Base-by-base conservation (phyloP, 176 grass and related monocot genomes). In the Raddia distichophylla region DNA sequence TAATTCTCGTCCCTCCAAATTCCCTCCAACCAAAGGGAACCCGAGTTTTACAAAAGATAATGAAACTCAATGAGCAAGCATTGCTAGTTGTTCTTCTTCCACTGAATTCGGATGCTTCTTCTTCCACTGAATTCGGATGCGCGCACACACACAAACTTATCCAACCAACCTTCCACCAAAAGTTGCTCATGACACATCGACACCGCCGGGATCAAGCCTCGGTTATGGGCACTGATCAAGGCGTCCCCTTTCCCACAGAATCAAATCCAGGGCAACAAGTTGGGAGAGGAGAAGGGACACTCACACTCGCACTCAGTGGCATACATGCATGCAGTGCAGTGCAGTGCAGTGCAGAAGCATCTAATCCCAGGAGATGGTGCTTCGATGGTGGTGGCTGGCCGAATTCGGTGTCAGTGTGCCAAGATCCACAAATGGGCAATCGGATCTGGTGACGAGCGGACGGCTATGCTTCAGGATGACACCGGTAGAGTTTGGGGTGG, bases 221-320 rank as follows among this genome's bases (percentile, higher is more conserved):
- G 18, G 43, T 57, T 1, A 52, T 10, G 7, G 12, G 52, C 47
- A 67, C 62, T 34, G 42, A 86, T 68, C 61, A 2, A 58, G 58
- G 22, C 11, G 9, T 58, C 11, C 66, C 49, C 9, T 22, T 71
- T 47, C 17, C 0, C 11, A 2, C 12, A 8, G 80, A 83, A 87
- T 58, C 74, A 78, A 83, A 83, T 83, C 74, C 73, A 2, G 77
- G 18, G 7, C 49, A 10, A 7, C 66, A 81, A 60, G 66, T 70
- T 59, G 78, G 37, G 1, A 40, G 37, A 40, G 1, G 60, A 18
- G 78, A 18, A 18, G 37, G 6, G 13, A 5, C 14, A 53, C 33
- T 67, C 64, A 40, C 10, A 48, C 73, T 48, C 43, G 1, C 74
- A 48, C 73, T 48, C 43, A 2, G 57, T 0, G 8, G 55, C 55